Evolutionary conservation across 352 stramenopile genomes (phyloP).

Genomic region (Porosira glacialis): DNA sequence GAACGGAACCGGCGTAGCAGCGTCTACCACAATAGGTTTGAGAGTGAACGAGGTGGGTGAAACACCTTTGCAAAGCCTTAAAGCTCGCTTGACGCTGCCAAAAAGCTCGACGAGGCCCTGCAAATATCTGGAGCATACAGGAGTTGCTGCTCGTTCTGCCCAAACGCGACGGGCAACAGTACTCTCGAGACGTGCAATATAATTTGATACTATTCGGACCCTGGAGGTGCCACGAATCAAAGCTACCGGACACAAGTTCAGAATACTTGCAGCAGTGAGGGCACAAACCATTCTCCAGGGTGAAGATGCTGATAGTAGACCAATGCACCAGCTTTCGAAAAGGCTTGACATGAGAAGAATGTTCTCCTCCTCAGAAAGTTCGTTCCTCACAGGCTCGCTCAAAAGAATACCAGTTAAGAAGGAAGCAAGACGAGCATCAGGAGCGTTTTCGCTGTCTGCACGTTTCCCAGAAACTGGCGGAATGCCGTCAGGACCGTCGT

Average conservation of each 20-base stretch:
- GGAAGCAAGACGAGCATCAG: conserved; percentile 71
- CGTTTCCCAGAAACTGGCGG: conserved; percentile 25
- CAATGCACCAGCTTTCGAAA: conserved; percentile 77
- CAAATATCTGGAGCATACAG: conserved; percentile 78
- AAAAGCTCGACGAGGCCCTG: conserved; percentile 80
- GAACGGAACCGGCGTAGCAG: conserved; percentile 62
- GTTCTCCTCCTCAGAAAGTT: conserved; percentile 39
- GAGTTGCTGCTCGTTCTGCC: conserved; percentile 75
- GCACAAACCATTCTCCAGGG: conserved; percentile 80
- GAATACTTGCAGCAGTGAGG: conserved; percentile 68
- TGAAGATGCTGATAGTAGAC: conserved; percentile 72
- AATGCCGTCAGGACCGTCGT: no score
- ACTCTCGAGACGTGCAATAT: conserved; percentile 63
- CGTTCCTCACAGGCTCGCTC: conserved; percentile 45
- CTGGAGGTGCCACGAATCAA: conserved; percentile 45
- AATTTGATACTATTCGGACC: conserved; percentile 54
- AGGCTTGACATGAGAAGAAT: conserved; percentile 41
- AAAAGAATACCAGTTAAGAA: conserved; percentile 78
- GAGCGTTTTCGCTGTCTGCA: conserved; percentile 24
- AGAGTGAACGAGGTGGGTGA: conserved; percentile 13
- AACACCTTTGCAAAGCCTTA: conserved; percentile 23
- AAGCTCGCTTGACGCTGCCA: conserved; percentile 57
- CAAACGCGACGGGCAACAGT: conserved; percentile 71
- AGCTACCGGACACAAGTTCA: conserved; percentile 62
- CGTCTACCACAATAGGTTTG: conserved; percentile 63